A percentile compares a stretch with the other conserved stretches of the same genome.
These are phyloP conservation scores for Infundibulicybe gibba DNA, from an alignment of 768 basidiomycete genomes.

Conservation along the genomic window DNA sequence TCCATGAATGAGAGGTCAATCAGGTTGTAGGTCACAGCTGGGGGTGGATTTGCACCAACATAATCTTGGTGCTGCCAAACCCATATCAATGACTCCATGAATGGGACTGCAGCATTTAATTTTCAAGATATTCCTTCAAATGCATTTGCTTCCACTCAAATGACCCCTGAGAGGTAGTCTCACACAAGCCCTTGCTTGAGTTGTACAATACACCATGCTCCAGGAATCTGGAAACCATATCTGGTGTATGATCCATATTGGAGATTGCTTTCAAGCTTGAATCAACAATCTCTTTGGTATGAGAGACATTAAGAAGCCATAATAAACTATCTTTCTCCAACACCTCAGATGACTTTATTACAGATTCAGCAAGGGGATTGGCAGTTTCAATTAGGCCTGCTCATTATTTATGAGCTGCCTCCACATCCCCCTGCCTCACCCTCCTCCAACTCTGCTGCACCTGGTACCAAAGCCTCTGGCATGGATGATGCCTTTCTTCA, in stretches of 20 bases:
- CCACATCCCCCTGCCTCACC: background rate
- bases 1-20: background rate
- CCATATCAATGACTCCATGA: background rate
- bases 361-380: background rate
- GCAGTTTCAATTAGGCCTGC: background rate
- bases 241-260: conserved; percentile 1
- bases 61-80: background rate
- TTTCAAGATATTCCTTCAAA: background rate
- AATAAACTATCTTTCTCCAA: background rate
- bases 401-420: background rate
- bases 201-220: background rate
- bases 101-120: background rate
- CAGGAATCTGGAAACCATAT: background rate
- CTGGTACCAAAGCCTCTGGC: too few species aligned
- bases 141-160: background rate
- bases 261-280: background rate
- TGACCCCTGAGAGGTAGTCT: background rate
- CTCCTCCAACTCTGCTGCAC: background rate
- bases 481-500: background rate
- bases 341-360: background rate
- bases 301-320: background rate
- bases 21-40: background rate
- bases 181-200: background rate
- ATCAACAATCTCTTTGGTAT: background rate
- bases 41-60: background rate